Conservation (phyloP, 2,329 filamentous ascomycete genomes). For the Sclerotinia trifoliorum region DNA sequence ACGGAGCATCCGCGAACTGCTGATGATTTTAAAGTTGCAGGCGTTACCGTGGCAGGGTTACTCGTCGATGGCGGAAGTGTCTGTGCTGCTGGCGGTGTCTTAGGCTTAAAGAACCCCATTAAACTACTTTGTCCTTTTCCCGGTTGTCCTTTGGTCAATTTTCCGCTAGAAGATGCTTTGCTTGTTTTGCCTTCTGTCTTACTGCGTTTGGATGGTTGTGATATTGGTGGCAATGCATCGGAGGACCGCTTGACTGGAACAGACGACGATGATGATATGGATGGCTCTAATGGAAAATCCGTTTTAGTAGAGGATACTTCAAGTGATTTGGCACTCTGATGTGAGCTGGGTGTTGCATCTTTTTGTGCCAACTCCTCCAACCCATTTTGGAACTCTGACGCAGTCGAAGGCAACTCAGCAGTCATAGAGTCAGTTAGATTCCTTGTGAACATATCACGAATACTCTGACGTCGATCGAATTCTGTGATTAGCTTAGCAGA, state of each 20-base stretch:
- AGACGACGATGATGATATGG: neutral
- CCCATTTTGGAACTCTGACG: neutral
- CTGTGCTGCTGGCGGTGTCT: slow-evolving; percentile 34
- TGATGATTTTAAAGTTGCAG: neutral
- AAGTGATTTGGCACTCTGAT: neutral
- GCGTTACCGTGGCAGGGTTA: neutral
- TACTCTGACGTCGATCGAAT: slow-evolving; percentile 79
- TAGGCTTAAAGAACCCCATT: slow-evolving; percentile 76
- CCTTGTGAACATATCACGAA: slow-evolving; percentile 87
- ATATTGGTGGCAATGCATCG: slow-evolving; percentile 15
- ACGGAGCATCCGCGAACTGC: neutral
- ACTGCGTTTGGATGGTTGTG: slow-evolving; percentile 48
- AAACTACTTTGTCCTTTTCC: slow-evolving; percentile 46
- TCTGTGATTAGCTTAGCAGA: slow-evolving; percentile 85
- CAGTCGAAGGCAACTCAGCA: neutral
- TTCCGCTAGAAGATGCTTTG: slow-evolving; percentile 29
- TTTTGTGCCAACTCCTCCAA: neutral
- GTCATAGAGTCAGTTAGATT: slow-evolving; percentile 40
- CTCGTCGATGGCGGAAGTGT: neutral
- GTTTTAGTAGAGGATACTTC: neutral
- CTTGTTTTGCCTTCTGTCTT: slow-evolving; percentile 43
- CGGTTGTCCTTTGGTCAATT: slow-evolving; percentile 49
- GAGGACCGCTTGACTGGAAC: slow-evolving; percentile 26
- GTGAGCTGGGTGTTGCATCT: neutral
- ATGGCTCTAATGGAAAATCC: neutral